These are phyloP conservation scores for Beauveria bassiana DNA, from an alignment of 2,329 filamentous ascomycete genomes.

Conservation along the genomic window DNA sequence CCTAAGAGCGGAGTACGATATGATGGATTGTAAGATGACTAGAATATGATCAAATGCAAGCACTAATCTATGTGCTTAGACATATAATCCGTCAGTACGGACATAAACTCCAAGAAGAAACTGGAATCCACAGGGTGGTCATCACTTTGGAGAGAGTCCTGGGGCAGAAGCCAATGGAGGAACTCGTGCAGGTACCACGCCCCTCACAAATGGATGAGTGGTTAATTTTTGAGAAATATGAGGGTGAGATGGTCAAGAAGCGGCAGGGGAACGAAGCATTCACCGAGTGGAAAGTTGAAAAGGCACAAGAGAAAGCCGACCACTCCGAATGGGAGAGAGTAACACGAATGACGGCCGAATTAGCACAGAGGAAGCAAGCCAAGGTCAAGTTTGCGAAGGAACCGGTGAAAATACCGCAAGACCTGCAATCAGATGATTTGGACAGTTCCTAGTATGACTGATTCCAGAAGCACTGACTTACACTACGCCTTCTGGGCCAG, in stretches of 20 bases:
- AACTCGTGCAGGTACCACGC: slow-evolving; percentile 37
- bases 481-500: background rate
- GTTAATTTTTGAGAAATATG: slow-evolving; percentile 39
- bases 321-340: slow-evolving; percentile 21
- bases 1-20: slow-evolving; percentile 47
- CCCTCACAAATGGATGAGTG: slow-evolving; percentile 52
- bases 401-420: background rate
- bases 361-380: slow-evolving; percentile 14
- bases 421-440: background rate
- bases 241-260: slow-evolving; percentile 34
- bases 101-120: slow-evolving; percentile 30
- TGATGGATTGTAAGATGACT: slow-evolving; percentile 45
- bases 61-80: slow-evolving; percentile 22
- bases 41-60: background rate
- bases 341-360: slow-evolving; percentile 19
- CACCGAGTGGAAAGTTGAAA: slow-evolving; percentile 32
- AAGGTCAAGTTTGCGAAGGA: background rate
- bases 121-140: slow-evolving; percentile 34
- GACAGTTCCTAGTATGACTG: too few species aligned
- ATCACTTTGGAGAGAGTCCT: slow-evolving; percentile 38
- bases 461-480: background rate
- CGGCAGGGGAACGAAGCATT: slow-evolving; percentile 32
- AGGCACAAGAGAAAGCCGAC: slow-evolving; percentile 22
- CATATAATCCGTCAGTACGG: slow-evolving; percentile 43
- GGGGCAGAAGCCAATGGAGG: slow-evolving; percentile 34